Conservation (phyloP, 805 yeast species). For the Ogataea haglerorum region DNA sequence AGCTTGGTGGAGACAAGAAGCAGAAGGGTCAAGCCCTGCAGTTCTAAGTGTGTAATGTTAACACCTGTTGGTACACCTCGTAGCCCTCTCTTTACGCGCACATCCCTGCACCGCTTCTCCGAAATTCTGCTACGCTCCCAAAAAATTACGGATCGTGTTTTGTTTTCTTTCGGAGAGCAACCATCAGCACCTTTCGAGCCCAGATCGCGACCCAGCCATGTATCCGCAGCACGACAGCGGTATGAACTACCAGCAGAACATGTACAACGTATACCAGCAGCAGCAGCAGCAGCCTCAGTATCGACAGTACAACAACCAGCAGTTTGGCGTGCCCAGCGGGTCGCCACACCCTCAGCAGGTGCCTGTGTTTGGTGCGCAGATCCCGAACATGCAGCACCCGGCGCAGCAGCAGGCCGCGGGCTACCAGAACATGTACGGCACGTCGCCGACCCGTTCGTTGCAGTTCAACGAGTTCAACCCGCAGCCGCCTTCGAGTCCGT, state of each 20-base stretch:
- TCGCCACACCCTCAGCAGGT: conserved; percentile 17
- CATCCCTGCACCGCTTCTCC: conserved; percentile 7
- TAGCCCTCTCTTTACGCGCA: too few species aligned
- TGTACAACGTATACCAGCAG: conserved; percentile 24
- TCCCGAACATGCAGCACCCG: conserved; percentile 27
- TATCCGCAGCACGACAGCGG: conserved; percentile 9
- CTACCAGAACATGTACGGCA: conserved; percentile 17
- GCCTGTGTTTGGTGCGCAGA: conserved; percentile 17
- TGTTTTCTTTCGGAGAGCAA: conserved; percentile 11
- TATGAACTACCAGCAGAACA: conserved; percentile 23
- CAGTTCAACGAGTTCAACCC: conserved; percentile 21
- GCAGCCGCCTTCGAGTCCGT: conserved; percentile 35
- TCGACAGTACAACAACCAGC: conserved; percentile 6
- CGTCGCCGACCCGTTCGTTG: conserved; percentile 26
- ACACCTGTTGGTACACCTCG: too few species aligned
- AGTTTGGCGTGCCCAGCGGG: conserved; percentile 5
- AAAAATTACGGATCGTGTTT: conserved; percentile 14
- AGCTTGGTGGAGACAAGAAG: conserved; percentile 99
- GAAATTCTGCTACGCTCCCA: not conserved
- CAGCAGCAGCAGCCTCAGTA: conserved; percentile 32
- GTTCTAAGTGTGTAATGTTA: conserved; percentile 58
- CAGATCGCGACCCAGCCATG: conserved; percentile 4
- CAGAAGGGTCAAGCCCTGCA: conserved; percentile 99
- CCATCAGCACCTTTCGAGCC: not conserved
- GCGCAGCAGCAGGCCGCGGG: conserved; percentile 19